Percentiles rank a stretch among this genome's conserved stretches.
Evolutionary conservation across 768 basidiomycete species (phyloP).

Genomic region (Clavaria fumosa): DNA sequence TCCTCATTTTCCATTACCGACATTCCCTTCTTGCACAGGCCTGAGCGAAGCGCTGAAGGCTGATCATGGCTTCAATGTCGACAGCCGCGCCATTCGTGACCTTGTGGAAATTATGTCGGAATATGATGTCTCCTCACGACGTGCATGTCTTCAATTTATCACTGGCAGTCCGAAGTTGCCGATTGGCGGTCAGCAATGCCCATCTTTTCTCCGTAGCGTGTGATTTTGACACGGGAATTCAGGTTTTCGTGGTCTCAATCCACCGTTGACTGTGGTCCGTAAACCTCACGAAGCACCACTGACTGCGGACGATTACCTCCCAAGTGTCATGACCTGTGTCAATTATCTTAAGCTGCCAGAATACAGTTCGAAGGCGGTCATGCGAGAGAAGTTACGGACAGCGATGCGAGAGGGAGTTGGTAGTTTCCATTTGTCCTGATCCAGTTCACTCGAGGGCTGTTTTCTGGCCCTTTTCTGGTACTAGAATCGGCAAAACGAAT

Average conservation of each 20-base stretch:
- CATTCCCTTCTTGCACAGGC: constrained; percentile 30
- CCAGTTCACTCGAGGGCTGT: constrained; percentile 5
- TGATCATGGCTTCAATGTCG: constrained; percentile 95
- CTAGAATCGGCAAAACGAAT: too few relatives aligned
- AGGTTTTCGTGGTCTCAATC: constrained; percentile 93
- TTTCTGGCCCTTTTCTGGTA: neutral
- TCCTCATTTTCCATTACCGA: constrained; percentile 4
- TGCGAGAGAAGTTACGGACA: constrained; percentile 66
- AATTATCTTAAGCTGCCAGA: constrained; percentile 94
- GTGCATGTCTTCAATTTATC: constrained; percentile 90
- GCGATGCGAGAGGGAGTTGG: constrained; percentile 93
- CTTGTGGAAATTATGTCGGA: constrained; percentile 76
- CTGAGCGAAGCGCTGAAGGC: constrained; percentile 85
- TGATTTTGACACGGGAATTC: constrained; percentile 4
- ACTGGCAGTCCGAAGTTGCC: constrained; percentile 95
- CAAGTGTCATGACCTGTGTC: constrained; percentile 98
- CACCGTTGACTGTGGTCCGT: constrained; percentile 88
- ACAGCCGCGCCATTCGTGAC: constrained; percentile 81
- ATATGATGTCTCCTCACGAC: constrained; percentile 57
- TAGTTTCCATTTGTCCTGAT: constrained; percentile 92
- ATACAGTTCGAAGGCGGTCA: constrained; percentile 75
- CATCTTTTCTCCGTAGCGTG: constrained; percentile 1
- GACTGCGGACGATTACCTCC: constrained; percentile 85
- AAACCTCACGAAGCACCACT: constrained; percentile 91
- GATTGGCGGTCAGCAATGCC: constrained; percentile 61